Evolutionary conservation across 179 eudicot genomes (phyloP), one percentile per base, ranked within the genome.

Genomic region (Carnegiea gigantea): DNA sequence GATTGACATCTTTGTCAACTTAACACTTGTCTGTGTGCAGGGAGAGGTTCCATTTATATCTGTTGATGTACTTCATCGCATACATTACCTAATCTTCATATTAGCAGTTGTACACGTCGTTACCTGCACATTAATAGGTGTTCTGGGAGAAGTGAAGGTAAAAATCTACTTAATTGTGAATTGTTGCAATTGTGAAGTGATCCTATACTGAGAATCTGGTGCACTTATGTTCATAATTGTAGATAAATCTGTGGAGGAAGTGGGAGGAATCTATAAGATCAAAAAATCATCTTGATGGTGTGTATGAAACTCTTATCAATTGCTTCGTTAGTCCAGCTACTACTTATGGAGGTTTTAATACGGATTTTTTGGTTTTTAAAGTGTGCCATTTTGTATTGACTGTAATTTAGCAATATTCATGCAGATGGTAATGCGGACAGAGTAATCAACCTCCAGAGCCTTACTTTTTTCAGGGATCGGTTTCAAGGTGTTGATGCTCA

Each of bases 1-100:
- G 17, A 51, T 13, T 51, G 57, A 5, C 15, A 51, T 51, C 14
- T 10, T 51, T 51, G 57, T 51, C 57, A 17, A 51, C 57, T 51
- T 26, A 67, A 12, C 18, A 44, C 20, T 65, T 75, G n/a, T 36
- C 13, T 28, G 68, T 46, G 53, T 43, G 68, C 83, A 85, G 85
- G 88, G 88, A 73, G 62, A 77, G 65, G 85, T 79, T 65, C 76
- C 65, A 2, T 30, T 85, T 33, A 76, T 83, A 79, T 81, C 81
- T 17, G 40, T 83, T 51, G 85, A 40, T 8, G 85, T 85, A 77
- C 81, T 85, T 77, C 88, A 85, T 73, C 51, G 80, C 33, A 73
- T 85, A 14, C 88, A 85, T 71, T 80, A 72, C 79, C 80, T 85
- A 8, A 83, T 83, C 79, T 85, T 85, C 48, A 82, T 85, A 71